Conservation (phyloP, 768 basidiomycete genomes). For the Leccinellum rugosiceps region DNA sequence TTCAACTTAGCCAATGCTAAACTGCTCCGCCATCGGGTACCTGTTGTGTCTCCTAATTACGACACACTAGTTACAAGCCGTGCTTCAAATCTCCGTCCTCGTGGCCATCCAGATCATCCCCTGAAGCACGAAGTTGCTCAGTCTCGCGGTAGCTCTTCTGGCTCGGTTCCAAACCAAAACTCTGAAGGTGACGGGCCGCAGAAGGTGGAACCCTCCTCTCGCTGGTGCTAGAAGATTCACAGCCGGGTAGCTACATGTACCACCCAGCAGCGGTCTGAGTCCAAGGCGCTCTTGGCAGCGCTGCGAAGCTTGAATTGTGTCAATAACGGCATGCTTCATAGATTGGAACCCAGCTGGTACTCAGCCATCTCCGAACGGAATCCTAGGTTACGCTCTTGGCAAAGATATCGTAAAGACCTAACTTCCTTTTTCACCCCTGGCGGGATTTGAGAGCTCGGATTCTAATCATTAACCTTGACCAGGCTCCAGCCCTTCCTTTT, state of each 20-base stretch:
- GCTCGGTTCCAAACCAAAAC: not conserved
- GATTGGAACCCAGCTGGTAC: too few relatives aligned
- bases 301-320: not conserved
- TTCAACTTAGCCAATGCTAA: not conserved
- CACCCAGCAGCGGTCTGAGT: not conserved
- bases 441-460: too few relatives aligned
- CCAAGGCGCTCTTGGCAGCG: not conserved
- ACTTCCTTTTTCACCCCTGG: too few relatives aligned
- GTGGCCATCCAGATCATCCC: not conserved
- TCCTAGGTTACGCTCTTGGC: too few relatives aligned
- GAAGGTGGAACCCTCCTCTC: not conserved
- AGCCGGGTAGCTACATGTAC: not conserved
- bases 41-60: not conserved
- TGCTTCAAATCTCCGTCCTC: not conserved
- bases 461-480: too few relatives aligned
- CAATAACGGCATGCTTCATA: too few relatives aligned
- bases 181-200: not conserved
- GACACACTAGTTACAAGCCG: not conserved
- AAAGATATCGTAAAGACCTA: too few relatives aligned
- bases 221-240: not conserved
- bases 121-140: too few relatives aligned
- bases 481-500: too few relatives aligned
- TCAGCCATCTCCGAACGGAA: too few relatives aligned
- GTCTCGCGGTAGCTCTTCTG: not conserved
- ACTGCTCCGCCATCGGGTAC: not conserved